phyloP scores from a whole-genome alignment of 495 filamentous ascomycete genomes.

The Aspergillus nanangensis region DNA sequence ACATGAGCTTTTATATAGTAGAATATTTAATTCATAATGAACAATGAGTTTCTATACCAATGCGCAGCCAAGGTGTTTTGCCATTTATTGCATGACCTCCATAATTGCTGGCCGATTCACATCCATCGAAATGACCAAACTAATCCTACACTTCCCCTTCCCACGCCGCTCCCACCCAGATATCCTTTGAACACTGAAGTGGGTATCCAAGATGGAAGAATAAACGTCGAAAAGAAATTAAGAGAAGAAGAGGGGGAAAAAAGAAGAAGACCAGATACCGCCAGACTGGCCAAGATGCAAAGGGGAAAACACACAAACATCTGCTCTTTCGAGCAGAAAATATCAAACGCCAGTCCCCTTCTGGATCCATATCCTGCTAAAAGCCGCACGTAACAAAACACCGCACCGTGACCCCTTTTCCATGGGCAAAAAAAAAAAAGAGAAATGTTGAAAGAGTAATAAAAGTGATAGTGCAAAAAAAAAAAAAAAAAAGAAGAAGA shows the following conservation, averaged over 20 bases:
- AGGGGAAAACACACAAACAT: constrained; percentile 12
- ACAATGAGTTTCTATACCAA: constrained; percentile 3
- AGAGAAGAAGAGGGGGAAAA: constrained; percentile 12
- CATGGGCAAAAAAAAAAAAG: constrained; percentile 14
- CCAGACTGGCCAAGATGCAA: constrained; percentile 19
- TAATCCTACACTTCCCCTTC: constrained; percentile 36
- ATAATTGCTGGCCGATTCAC: constrained; percentile 11
- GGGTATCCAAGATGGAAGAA: constrained; percentile 29
- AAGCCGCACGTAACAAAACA: constrained; percentile 35
- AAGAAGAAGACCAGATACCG: constrained; percentile 16
- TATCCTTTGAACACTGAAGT: constrained; percentile 18
- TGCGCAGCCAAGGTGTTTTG: too few species aligned
- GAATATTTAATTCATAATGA: constrained; percentile 82
- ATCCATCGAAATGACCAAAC: too few species aligned
- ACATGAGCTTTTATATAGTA: constrained; percentile 91
- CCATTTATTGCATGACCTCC: constrained; percentile 16
- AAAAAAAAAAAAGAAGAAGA: constrained; percentile 10
- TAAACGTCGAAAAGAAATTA: constrained; percentile 6
- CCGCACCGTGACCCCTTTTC: constrained; percentile 38
- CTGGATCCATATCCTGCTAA: constrained; percentile 32
- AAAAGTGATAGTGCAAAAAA: constrained; percentile 11
- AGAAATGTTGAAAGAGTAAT: constrained; percentile 9
- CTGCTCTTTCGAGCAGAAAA: constrained; percentile 15
- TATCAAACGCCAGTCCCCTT: constrained; percentile 36
- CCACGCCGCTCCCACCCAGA: constrained; percentile 13